Evolutionary conservation across 2,329 filamentous ascomycete species (phyloP), one percentile per base, ranked within the genome.

Genomic region (Pseudopyricularia cyperi): DNA sequence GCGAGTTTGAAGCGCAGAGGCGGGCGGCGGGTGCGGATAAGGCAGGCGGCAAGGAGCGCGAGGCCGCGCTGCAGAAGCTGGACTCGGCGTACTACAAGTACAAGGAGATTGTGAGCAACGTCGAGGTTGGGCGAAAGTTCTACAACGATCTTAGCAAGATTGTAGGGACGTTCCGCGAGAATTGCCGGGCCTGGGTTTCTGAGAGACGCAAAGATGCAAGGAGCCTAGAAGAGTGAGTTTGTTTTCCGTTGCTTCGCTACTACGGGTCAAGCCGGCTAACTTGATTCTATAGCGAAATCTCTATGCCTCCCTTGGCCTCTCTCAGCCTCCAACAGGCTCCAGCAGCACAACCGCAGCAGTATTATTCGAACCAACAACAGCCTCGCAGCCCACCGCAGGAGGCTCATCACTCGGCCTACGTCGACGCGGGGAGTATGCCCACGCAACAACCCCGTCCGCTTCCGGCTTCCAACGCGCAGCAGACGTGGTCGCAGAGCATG

Each of bases 121-220:
- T 96, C 3, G 91, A 97, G 57, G 87, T 86, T 0, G 93, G 89
- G 1, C 76, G 91, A 51, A 96, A 93, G 65, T 98, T 98, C 64
- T 98, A 97, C 71, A 98, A 98, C 59, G 90, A 97, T 62, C 75
- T 98, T 4, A 87, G 86, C 47, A 87, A 85, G 66, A 89, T 97
- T 56, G 87, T 95, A 1, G 84, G 82, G 1, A 71, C 71, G 9
- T 97, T 96, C 65, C 76, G 89, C 17, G 91, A 96, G 58, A 66
- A 74, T 52, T 86, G 87, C 34, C 83, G 82, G 57, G 78, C 76
- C 2, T 97, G 94, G 74, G 85, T 86, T 1, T 84, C 89, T 28
- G 80, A 89, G 62, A 76, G 93, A 51, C 79, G 89, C 50, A 80
- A 85, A 57, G 91, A 97, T 60, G 89, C 89, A 0, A 79, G 83